Evolutionary conservation across 163 green algal species (phyloP), one percentile per base, ranked within the genome.

Genomic region (Scenedesmus sp.): DNA sequence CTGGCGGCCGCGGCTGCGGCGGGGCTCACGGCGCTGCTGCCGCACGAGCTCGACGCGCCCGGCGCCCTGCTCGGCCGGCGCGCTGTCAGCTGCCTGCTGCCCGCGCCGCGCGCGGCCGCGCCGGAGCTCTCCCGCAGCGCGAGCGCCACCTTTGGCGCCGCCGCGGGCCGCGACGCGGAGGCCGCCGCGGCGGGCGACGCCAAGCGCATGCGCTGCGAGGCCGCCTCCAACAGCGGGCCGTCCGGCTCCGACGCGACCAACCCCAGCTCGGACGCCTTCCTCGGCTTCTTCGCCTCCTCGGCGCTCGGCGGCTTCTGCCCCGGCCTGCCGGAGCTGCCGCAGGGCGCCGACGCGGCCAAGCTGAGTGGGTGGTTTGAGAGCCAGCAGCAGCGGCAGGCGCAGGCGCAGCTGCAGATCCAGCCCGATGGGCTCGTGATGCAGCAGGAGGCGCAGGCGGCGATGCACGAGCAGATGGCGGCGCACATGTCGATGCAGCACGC

Each of bases 401-500:
- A 77, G 34, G 51, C 63, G 48, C 66, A 75, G 66, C 9, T 39
- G 50, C 66, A 75, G 29, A 20, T 63, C 20, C 66, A 48, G 66
- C 17, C n/a, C 39, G 4, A 75, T 51, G 20, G 39, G 7, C 36
- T 64, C n/a, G 34, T 66, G n/a, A 5, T 54, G 18, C 69, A 77
- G 69, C 69, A 77, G 51, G 51, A 77, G 28, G 65, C 29, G 34
- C 51, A 60, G 39, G 42, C 70, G 70, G 39, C 69, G 54, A 78
- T 78, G 36, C 66, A 78, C 20, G 54, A 78, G 36, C 70, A 78
- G 36, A 10, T 67, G 20, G 51, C n/a, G 26, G 70, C 39, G 3
- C 56, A 67, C 39, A 60, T 77, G 56, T 47, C 26, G 2, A 78
- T 69, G 70, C 56, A 77, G 70, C 56, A 78, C n/a, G 70, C 56